Percentiles rank a stretch among this genome's conserved stretches.
These are phyloP conservation scores for Diaporthe caulivora DNA, from an alignment of 2,329 filamentous ascomycete species.

Conservation along the genomic window DNA sequence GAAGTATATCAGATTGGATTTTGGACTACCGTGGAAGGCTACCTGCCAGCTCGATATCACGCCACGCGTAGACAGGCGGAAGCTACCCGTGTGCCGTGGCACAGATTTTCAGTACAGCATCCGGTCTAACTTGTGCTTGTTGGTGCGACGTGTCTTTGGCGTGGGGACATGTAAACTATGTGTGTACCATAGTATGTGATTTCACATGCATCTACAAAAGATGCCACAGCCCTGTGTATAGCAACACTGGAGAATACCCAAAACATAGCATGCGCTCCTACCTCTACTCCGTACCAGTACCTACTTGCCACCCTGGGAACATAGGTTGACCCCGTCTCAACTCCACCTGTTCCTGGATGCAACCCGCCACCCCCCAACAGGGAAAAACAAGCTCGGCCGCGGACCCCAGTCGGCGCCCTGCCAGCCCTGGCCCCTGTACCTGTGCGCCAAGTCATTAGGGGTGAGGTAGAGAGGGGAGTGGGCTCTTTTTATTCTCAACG, in stretches of 20 bases:
- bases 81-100: neutral
- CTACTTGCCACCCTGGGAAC: neutral
- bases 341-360: constrained; percentile 32
- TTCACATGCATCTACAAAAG: neutral
- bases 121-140: neutral
- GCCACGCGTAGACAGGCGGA: neutral
- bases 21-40: neutral
- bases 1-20: constrained; percentile 28
- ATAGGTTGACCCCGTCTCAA: neutral
- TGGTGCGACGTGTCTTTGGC: constrained; percentile 6
- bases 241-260: neutral
- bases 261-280: neutral
- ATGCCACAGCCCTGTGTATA: neutral
- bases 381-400: constrained; percentile 26
- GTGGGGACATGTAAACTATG: neutral
- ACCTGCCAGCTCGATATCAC: neutral
- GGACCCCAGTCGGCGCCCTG: constrained; percentile 8
- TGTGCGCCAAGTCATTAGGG: constrained; percentile 13
- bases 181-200: no score
- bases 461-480: neutral
- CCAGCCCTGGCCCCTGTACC: constrained; percentile 13
- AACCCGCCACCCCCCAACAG: constrained; percentile 21
- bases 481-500: constrained; percentile 19
- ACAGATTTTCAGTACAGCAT: neutral
- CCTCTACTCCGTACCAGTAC: neutral